These are phyloP conservation scores for Mycocentrospora acerina DNA, from an alignment of 2,329 filamentous ascomycete species.

Conservation along the genomic window DNA sequence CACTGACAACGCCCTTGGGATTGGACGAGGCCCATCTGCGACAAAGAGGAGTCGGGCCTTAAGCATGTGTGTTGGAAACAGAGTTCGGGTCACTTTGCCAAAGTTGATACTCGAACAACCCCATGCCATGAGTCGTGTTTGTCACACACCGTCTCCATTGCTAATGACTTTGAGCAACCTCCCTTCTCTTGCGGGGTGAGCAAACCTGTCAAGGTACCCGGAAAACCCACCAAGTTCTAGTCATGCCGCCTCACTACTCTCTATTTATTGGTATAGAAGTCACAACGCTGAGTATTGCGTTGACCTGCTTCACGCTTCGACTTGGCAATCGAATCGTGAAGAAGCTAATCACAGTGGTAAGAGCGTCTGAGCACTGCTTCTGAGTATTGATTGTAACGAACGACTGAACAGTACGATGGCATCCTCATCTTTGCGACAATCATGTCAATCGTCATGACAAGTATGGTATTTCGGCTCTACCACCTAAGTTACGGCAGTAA, in stretches of 20 bases:
- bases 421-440: conserved; percentile 5
- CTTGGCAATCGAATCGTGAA: conserved; percentile 9
- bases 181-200: not conserved
- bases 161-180: no score
- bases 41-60: no score
- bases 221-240: no score
- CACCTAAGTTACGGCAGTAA: conserved; percentile 6
- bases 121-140: no score
- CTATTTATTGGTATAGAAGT: conserved; percentile 10
- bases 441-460: conserved; percentile 6
- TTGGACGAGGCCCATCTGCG: no score
- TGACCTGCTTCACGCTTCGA: conserved; percentile 8
- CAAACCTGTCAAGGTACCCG: not conserved
- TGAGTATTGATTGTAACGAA: not conserved
- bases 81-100: no score
- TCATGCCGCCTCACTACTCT: conserved; percentile 11
- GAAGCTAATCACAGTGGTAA: conserved; percentile 6
- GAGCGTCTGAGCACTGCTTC: not conserved
- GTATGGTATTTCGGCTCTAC: conserved; percentile 7
- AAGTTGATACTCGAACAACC: no score
- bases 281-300: conserved; percentile 6
- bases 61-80: no score
- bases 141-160: no score
- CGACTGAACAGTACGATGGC: conserved; percentile 5
- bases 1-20: no score